Evolutionary conservation across 192 early-diverging fungal species (phyloP), one percentile per base, ranked within the genome.

Genomic region (Gamsiella multidivaricata): DNA sequence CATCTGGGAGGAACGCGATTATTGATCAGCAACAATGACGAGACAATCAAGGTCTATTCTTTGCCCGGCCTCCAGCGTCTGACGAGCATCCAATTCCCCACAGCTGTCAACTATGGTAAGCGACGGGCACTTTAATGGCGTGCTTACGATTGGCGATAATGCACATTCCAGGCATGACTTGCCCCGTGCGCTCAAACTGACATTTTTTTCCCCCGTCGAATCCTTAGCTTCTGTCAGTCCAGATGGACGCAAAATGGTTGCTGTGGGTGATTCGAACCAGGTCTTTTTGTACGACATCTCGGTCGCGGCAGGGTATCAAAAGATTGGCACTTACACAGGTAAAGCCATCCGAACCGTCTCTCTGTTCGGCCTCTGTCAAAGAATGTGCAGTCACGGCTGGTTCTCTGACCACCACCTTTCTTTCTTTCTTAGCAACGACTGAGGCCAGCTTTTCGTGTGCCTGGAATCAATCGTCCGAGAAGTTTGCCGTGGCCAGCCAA

Each of bases 401-500:
- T 15, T 46, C 28, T 33, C 41, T 22, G 22, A 31, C 61, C 6
- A 41, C 20, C 25, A 70, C 23, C 17, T 34, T 11, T 31, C 29
- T 26, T 32, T 15, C 15, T 6, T 14, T 32, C 11, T 15, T 79
- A 83, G 95, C 90, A 0, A 86, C 89, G 11, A 90, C 84, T 41
- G 95, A 97, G 60, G 94, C 97, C 0, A 92, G 93, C 10, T 98
- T 97, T 65, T 96, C 94, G 8, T 97, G 96, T 79, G 90, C 96
- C 29, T 98, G 96, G 95, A 97, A 93, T 76, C 94, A 96, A 59
- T 83, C 90, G 17, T 95, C 93, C 2, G 93, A 95, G 63, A 93
- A 91, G 70, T 98, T 98, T 86, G 97, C 97, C 0, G 96, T 98
- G 2, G 96, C 95, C 12, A 95, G 91, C 81, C 95, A 97, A 78